Evolutionary conservation across 2,329 filamentous ascomycete genomes (phyloP), one percentile per base, ranked within the genome.

Genomic region (Clonostachys sp.): DNA sequence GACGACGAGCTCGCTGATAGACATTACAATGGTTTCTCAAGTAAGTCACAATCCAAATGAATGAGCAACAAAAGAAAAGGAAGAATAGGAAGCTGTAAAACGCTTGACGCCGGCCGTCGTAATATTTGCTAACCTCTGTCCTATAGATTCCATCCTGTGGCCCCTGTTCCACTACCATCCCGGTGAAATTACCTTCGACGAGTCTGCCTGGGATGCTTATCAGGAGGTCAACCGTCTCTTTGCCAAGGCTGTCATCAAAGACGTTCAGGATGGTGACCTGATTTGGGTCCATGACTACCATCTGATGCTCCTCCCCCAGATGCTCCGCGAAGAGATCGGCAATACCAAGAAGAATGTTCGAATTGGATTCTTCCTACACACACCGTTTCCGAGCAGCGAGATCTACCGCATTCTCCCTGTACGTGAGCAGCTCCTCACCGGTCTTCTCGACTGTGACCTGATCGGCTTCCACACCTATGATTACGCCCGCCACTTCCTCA

Each of bases 261-360:
- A 96, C 58, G 89, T 96, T 12, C 81, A 91, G 65, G 92, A 97
- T 64, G 91, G 91, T 48, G 94, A 99, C 67, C 73, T 96, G 59
- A 87, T 99, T 59, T 99, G 94, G 94, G 89, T 99, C 6, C 94
- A 99, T 66, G 94, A 99, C 68, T 99, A 97, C 71, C 94, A 99
- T 68, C 76, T 97, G 52, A 97, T 97, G 91, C 84, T 99, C 17
- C 80, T 99, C 34, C 94, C 94, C 34, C 84, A 92, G 61, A 95
- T 97, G 91, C 79, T 99, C 50, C 89, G 94, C 52, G 88, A 95
- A 60, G 89, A 95, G 67, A 85, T 96, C 49, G 88, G 87, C 49
- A 68, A 83, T 53, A 80, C 77, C 51, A 90, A 87, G 72, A 89
- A 91, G 72, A 95, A 96, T 56, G 84, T 97, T 69, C 96, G 95